phyloP scores from a whole-genome alignment of 1,284 basidiomycete species.

The Puccinia horiana region DNA sequence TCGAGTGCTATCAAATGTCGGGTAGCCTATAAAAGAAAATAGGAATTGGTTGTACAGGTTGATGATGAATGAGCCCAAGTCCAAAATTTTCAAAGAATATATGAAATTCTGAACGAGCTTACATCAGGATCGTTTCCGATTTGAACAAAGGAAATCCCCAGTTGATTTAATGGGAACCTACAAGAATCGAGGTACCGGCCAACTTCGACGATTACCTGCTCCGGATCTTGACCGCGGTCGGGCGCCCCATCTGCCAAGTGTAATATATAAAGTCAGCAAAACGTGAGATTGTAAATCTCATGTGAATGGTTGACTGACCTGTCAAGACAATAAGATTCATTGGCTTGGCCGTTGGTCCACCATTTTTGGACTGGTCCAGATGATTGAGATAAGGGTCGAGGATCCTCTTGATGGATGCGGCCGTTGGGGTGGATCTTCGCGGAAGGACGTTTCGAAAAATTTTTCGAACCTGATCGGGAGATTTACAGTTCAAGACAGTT shows the following conservation, averaged over 20 bases:
- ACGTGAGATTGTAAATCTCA: not conserved
- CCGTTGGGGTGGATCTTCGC: slow-evolving; percentile 51
- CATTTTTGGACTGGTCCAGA: slow-evolving; percentile 50
- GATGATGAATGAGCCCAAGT: not conserved
- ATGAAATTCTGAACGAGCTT: not conserved
- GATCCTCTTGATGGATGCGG: slow-evolving; percentile 50
- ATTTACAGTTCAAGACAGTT: slow-evolving; percentile 45
- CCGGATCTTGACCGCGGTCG: slow-evolving; percentile 45
- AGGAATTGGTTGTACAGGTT: not conserved
- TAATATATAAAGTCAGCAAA: not conserved
- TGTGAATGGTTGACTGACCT: slow-evolving; percentile 15
- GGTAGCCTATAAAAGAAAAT: slow-evolving; percentile 19
- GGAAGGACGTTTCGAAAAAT: slow-evolving; percentile 52
- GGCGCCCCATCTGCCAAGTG: slow-evolving; percentile 31
- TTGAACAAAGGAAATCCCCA: slow-evolving; percentile 52
- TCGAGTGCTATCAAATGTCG: slow-evolving; percentile 49
- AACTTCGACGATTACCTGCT: slow-evolving; percentile 41
- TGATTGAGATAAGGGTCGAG: slow-evolving; percentile 51
- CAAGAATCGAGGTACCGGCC: slow-evolving; percentile 21
- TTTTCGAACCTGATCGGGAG: slow-evolving; percentile 47
- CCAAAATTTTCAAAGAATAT: not conserved
- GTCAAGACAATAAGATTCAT: slow-evolving; percentile 52
- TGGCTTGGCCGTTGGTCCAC: slow-evolving; percentile 50
- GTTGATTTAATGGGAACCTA: slow-evolving; percentile 35
- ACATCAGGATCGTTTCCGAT: slow-evolving; percentile 51